Percentiles rank a stretch among this genome's conserved stretches.
Evolutionary conservation across 2,329 filamentous ascomycete genomes (phyloP).

Genomic region (Hortaea werneckii): DNA sequence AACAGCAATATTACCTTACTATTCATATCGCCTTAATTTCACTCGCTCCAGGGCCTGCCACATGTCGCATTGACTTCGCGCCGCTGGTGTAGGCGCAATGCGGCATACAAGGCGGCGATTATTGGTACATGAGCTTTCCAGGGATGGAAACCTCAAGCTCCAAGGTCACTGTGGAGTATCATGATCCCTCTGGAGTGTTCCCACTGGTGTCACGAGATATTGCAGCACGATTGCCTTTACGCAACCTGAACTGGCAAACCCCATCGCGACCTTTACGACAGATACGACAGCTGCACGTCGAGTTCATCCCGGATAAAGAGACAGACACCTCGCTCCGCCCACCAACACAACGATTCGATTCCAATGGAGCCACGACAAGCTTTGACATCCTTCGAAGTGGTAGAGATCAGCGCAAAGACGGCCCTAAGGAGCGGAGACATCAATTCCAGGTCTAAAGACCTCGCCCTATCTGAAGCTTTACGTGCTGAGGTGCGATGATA

Average conservation of each 20-base stretch:
- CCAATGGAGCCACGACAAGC: conserved; percentile 23
- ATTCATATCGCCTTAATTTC: too few species aligned
- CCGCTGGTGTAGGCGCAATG: conserved; percentile 17
- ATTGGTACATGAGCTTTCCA: conserved; percentile 10
- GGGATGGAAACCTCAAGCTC: conserved; percentile 33
- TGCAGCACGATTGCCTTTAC: conserved; percentile 68
- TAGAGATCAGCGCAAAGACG: conserved; percentile 17
- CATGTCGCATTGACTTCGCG: neutral
- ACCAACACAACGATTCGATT: conserved; percentile 9
- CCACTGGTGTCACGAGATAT: conserved; percentile 70
- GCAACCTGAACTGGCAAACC: conserved; percentile 95
- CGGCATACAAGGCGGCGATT: conserved; percentile 6
- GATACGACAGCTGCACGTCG: conserved; percentile 84
- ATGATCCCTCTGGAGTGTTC: conserved; percentile 84
- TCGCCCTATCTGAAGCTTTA: conserved; percentile 91
- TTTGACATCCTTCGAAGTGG: conserved; percentile 33
- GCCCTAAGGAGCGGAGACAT: conserved; percentile 57
- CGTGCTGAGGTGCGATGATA: conserved; percentile 86
- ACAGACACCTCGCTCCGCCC: conserved; percentile 17
- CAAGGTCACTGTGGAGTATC: conserved; percentile 68
- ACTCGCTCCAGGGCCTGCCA: too few species aligned
- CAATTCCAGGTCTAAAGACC: conserved; percentile 89
- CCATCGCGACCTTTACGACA: conserved; percentile 83
- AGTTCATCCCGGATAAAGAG: conserved; percentile 53
- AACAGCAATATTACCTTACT: too few species aligned